Base-by-base conservation (phyloP, 257 asterid species). In the Gentiana dahurica region DNA sequence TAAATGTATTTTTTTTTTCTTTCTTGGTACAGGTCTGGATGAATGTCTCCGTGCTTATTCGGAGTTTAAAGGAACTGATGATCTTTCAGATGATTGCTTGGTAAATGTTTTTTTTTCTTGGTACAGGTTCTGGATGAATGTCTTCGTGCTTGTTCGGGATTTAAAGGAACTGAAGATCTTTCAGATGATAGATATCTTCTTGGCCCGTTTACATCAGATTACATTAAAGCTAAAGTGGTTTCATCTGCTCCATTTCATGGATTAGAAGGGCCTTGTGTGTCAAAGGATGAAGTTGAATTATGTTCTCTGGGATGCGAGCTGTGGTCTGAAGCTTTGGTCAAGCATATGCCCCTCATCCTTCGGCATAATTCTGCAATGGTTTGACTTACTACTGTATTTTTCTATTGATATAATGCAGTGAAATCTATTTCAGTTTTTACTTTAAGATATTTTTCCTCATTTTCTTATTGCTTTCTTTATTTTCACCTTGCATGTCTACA, bases 41-140 rank as follows among this genome's bases (percentile, higher is more conserved):
- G 95, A 87, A 75, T 79, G 87, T 70, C 94, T 90, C 66, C 98
- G 98, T 68, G 98, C 98, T 50, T 77, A 84, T 53, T 84, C 96
- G 64, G 94, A 87, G 61, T 90, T 90, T 78, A 82, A 79, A 75
- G 98, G 98, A 69, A 84, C 93, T 59, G 98, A 90, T 73, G 98
- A 90, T 82, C 81, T 79, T 63, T 74, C 90, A 60, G 81, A 78
- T 73, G 96, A 90, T 24, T 24, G 24, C 24, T 24, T 24, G 24
- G 24, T 24, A 24, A 24, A 24, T 24, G 24, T 24, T 24, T 24
- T 24, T 24, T 24, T 24, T 24, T 52, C 32, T 56, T 59, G 73
- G 55, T 71, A 57, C 86, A 90, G 98, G 84, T 87, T 69, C 68
- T 90, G 73, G 98, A 90, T 79, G 95, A 87, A 75, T 79, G 87